A percentile compares a stretch with the other conserved stretches of the same genome.
Evolutionary conservation across 2,329 filamentous ascomycete genomes (phyloP).

Genomic region (Aspergillus sp.): DNA sequence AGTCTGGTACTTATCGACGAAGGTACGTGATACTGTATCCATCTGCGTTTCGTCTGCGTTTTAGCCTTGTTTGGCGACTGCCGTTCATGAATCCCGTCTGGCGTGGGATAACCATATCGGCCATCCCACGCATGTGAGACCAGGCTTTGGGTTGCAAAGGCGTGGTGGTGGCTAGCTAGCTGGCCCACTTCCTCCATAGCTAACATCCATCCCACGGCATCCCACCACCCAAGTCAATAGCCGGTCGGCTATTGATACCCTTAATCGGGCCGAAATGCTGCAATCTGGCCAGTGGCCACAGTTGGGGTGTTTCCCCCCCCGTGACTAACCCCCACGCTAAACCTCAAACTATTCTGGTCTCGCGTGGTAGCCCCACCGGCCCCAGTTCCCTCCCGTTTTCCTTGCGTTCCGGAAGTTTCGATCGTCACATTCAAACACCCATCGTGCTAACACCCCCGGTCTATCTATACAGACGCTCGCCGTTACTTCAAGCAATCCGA

Average conservation of each 20-base stretch:
- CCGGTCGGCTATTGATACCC: slow-evolving; percentile 40
- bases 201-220: slow-evolving; percentile 22
- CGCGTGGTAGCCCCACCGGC: slow-evolving; percentile 28
- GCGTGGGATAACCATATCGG: background rate
- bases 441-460: background rate
- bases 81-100: background rate
- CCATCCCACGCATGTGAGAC: slow-evolving; percentile 3
- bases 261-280: slow-evolving; percentile 25
- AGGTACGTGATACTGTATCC: slow-evolving; percentile 55
- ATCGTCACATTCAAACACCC: background rate
- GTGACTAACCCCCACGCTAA: slow-evolving; percentile 36
- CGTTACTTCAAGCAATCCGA: slow-evolving; percentile 99
- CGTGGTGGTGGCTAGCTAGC: slow-evolving; percentile 14
- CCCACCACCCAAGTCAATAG: slow-evolving; percentile 29
- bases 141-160: slow-evolving; percentile 13
- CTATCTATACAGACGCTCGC: slow-evolving; percentile 68
- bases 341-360: slow-evolving; percentile 19
- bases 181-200: background rate
- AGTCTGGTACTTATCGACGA: slow-evolving; percentile 95
- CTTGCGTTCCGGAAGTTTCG: slow-evolving; percentile 7
- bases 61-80: background rate
- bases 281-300: slow-evolving; percentile 10
- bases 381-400: slow-evolving; percentile 18
- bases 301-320: slow-evolving; percentile 18
- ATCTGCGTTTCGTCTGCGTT: slow-evolving; percentile 8